A percentile compares a stretch with the other conserved stretches of the same genome.
These are phyloP conservation scores for Panus rudis DNA, from an alignment of 768 basidiomycete genomes.

Conservation along the genomic window DNA sequence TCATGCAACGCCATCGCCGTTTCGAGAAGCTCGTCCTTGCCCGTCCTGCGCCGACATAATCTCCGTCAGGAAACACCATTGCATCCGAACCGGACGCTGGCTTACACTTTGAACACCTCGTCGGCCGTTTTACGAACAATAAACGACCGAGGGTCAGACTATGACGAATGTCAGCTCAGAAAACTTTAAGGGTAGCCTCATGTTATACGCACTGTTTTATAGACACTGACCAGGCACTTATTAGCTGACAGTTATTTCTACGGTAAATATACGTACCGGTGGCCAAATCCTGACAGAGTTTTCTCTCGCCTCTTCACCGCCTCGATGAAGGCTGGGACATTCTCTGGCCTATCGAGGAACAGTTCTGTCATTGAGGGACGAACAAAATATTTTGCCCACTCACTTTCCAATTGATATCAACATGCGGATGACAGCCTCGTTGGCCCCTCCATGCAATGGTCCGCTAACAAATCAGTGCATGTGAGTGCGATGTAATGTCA, in stretches of 20 bases:
- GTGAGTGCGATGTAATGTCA: not conserved
- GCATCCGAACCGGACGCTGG: conserved; percentile 5
- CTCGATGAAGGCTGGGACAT: conserved; percentile 80
- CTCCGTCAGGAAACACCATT: not conserved
- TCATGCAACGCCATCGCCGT: conserved; percentile 43
- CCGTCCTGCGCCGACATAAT: conserved; percentile 46
- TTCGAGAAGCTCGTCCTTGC: conserved; percentile 76
- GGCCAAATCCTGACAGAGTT: conserved; percentile 86
- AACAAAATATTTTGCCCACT: conserved; percentile 17
- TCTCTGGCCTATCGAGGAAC: conserved; percentile 51
- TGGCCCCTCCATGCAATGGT: conserved; percentile 79
- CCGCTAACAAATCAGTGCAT: conserved; percentile 37
- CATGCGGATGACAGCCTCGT: conserved; percentile 94
- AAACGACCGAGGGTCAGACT: conserved; percentile 89
- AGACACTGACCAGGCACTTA: conserved; percentile 38
- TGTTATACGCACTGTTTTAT: conserved; percentile 52
- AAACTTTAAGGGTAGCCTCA: not conserved
- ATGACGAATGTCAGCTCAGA: not conserved
- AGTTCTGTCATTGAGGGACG: not conserved
- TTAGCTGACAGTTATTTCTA: too few relatives aligned
- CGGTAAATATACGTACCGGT: conserved; percentile 49
- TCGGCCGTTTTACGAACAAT: conserved; percentile 87
- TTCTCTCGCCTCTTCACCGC: conserved; percentile 85
- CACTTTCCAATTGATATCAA: conserved; percentile 79
- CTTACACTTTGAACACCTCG: conserved; percentile 85